A percentile compares a stretch with the other conserved stretches of the same genome.
phyloP scores from a whole-genome alignment of 192 early-diverging fungal species.

The Backusella liffmaniae region DNA sequence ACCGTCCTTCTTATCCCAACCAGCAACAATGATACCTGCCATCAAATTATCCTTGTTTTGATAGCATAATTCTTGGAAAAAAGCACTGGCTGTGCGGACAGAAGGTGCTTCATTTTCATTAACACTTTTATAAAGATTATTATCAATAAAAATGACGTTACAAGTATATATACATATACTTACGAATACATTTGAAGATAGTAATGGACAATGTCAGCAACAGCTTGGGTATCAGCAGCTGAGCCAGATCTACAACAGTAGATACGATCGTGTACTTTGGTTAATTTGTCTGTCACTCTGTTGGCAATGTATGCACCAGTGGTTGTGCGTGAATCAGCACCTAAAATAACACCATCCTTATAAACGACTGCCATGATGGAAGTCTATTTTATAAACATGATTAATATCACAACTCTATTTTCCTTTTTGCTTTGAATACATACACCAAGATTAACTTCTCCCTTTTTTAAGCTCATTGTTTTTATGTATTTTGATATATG shows the following conservation, averaged over 20 bases:
- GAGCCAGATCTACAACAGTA: constrained; percentile 98
- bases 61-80: constrained; percentile 96
- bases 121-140: constrained; percentile 49
- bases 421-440: constrained; percentile 25
- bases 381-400: constrained; percentile 57
- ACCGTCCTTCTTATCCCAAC: constrained; percentile 93
- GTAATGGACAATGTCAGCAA: constrained; percentile 97
- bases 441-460: constrained; percentile 95
- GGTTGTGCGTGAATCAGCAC: constrained; percentile 96
- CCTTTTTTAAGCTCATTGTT: constrained; percentile 73
- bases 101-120: constrained; percentile 82
- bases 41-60: constrained; percentile 84
- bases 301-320: constrained; percentile 96
- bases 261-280: constrained; percentile 90
- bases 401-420: not conserved
- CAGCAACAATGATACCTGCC: constrained; percentile 96
- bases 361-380: constrained; percentile 96
- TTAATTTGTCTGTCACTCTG: constrained; percentile 98
- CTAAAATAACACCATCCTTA: constrained; percentile 90
- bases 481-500: not conserved
- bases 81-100: constrained; percentile 80
- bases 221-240: constrained; percentile 98
- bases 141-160: not conserved
- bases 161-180: constrained; percentile 20
- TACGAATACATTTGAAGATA: constrained; percentile 91